phyloP scores from a whole-genome alignment of 2,329 filamentous ascomycete genomes.

The Alternaria infectoria region DNA sequence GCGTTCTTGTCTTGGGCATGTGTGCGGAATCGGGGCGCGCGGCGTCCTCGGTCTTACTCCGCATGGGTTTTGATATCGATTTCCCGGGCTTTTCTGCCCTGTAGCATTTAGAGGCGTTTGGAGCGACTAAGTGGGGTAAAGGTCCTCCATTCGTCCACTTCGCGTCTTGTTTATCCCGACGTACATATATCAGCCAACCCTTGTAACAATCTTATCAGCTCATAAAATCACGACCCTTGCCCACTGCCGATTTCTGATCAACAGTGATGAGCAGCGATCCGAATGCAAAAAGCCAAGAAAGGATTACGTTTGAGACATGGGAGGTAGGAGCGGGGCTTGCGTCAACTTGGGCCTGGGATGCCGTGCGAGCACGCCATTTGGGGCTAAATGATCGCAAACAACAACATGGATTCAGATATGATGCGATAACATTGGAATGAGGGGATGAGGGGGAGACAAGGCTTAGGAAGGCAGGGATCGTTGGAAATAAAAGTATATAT shows the following conservation, averaged over 20 bases:
- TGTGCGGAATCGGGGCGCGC: neutral
- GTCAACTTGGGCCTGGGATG: slow-evolving; percentile 3
- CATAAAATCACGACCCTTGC: neutral
- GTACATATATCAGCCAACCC: neutral
- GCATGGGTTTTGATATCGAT: neutral
- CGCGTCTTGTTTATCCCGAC: slow-evolving; percentile 12
- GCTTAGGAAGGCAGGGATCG: slow-evolving; percentile 15
- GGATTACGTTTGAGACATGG: neutral
- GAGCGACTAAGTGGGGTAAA: slow-evolving; percentile 10
- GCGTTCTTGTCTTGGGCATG: neutral
- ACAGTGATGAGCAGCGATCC: neutral
- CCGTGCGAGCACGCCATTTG: slow-evolving; percentile 39
- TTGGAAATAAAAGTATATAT: neutral
- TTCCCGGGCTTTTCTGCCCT: neutral
- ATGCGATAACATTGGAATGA: slow-evolving; percentile 8
- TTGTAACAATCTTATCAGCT: neutral
- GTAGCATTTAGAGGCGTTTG: slow-evolving; percentile 1
- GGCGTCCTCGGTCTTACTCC: neutral
- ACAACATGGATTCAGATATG: slow-evolving; percentile 17
- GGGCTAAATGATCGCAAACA: slow-evolving; percentile 35
- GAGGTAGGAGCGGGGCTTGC: slow-evolving; percentile 6
- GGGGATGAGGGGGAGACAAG: slow-evolving; percentile 12
- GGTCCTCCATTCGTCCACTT: neutral
- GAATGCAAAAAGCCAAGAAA: neutral
- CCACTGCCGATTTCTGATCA: neutral